Base-by-base conservation (phyloP, 2,329 filamentous ascomycete species). In the Mariannaea sp. region DNA sequence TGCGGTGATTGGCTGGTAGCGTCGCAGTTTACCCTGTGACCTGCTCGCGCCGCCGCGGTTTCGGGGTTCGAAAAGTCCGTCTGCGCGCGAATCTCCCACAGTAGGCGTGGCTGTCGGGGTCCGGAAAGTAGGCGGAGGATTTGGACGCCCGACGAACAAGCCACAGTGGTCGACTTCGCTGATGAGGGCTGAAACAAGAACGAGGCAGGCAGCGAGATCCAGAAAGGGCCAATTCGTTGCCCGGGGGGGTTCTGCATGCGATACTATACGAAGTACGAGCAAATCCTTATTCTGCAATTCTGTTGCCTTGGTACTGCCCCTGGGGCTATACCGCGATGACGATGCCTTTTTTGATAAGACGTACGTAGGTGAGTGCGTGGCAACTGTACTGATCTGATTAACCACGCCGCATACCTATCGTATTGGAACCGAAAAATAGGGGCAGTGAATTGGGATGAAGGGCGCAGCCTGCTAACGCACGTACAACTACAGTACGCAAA, bases 301-400 rank as follows among this genome's bases (percentile, higher is more conserved):
- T 53, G 50, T 29, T 53, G 50, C 50, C 50, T 53, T 53, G 24
- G 27, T 43, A 20, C 9, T 36, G 29, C 13, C 8, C 13, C 13
- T 10, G 9, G n/a, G 29, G 9, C 29, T n/a, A n/a, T 30, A n/a
- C 7, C 9, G 29, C 13, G 29, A 10, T 41, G 42, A 47, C 49
- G 42, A 44, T 39, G 14, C 49, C 19, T 8, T 9, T 35, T 35
- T 14, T 13, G 36, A 42, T 27, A 17, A 16, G 36, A 33, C 48
- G 32, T 32, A 33, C 29, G 42, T 40, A 24, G 26, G 39, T 33
- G 33, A 30, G 45, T 54, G 39, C 46, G 46, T 38, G 46, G 46
- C 46, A 29, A 32, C 19, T 14, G 45, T 14, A 9, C 26, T 26
- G 22, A 36, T 7, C 14, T 20, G 43, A 19, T 32, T 32, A n/a